Evolutionary conservation across 1,284 basidiomycete genomes (phyloP), one percentile per base, ranked within the genome.

Genomic region (Xerocomus minutiporus): DNA sequence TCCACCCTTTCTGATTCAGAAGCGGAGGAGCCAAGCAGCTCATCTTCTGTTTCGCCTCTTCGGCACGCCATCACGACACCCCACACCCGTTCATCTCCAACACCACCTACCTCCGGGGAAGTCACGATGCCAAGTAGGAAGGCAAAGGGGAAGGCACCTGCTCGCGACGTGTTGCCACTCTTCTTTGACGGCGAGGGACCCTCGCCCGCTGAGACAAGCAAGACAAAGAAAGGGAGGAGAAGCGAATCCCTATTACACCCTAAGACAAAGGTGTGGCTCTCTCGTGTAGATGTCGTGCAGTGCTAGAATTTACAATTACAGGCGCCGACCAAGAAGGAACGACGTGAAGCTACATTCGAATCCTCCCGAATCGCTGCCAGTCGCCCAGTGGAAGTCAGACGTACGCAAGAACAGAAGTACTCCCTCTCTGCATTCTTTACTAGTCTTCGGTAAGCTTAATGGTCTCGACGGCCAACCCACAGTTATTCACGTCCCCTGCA

Each of bases 71-170:
- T 71, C 12, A 64, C 65, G 15, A 67, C 69, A 12, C 66, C 66
- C 5, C 55, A 59, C 34, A 51, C 58, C 12, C 66, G 56, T 42
- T 68, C 66, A 42, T 71, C 69, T 2, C 63, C 69, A 36, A 67
- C 69, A 13, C 66, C 69, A 1, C 63, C 68, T 42, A 67, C 69
- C 49, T 71, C 66, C n/a, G 57, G 68, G 11, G 66, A 67, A n/a
- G 48, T 61, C 44, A 42, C 45, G 0, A 63, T 67, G 38, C 25
- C n/a, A 29, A 61, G 54, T n/a, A 52, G 44, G 52, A 71, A 66
- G 52, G 46, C 46, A 35, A 67, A 67, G 39, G 69, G 68, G 25
- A 67, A 70, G 15, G 63, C 57, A 3, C 52, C 66, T 4, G 59
- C 44, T 28, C 67, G 69, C 38, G 61, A 69, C 47, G 56, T 66